Evolutionary conservation across 2,329 filamentous ascomycete species (phyloP), one percentile per base, ranked within the genome.

Genomic region (Sporothrix variecibatus): DNA sequence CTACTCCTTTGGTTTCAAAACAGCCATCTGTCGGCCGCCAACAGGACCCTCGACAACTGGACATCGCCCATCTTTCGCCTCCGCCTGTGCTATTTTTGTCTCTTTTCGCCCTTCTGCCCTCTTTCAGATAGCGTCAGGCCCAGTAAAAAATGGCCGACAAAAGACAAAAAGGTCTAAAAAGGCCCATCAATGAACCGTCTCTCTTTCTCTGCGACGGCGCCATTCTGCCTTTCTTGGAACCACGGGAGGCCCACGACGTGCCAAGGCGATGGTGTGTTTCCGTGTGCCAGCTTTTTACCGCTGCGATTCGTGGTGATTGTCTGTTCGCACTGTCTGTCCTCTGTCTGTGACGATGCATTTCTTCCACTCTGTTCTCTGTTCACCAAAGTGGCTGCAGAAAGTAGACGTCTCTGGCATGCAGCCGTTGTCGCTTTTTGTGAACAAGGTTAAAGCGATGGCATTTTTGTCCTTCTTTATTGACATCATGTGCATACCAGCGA

Each of bases 41-140:
- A 51, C 49, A 23, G 51, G 5, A 2, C 9, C 17, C 1, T 51
- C n/a, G 49, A 53, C 51, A 53, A 53, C 20, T 23, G 20, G 23
- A n/a, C 51, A 20, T n/a, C 51, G 51, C 23, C 51, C 51, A 23
- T 56, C 51, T 56, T 56, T 56, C 23, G 8, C 38, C 17, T 46
- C 17, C 8, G 34, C n/a, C 12, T 67, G 62, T 67, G 62, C 62
- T 67, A 67, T 67, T 46, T 67, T 67, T 46, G 38, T 46, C 60
- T 23, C 6, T 58, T 31, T 28, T 26, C 9, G 23, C 15, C 12
- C 26, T 28, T 31, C 23, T n/a, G 53, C 17, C 31, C n/a, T 64
- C 3, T 34, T 26, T 9, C 8, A 1, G 8, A 4, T 34, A n/a
- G 28, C 28, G 28, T 17, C 11, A 3, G 26, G 53, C 26, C 51